These are phyloP conservation scores for Platismatia glauca DNA, from an alignment of 495 filamentous ascomycete species.

Conservation along the genomic window DNA sequence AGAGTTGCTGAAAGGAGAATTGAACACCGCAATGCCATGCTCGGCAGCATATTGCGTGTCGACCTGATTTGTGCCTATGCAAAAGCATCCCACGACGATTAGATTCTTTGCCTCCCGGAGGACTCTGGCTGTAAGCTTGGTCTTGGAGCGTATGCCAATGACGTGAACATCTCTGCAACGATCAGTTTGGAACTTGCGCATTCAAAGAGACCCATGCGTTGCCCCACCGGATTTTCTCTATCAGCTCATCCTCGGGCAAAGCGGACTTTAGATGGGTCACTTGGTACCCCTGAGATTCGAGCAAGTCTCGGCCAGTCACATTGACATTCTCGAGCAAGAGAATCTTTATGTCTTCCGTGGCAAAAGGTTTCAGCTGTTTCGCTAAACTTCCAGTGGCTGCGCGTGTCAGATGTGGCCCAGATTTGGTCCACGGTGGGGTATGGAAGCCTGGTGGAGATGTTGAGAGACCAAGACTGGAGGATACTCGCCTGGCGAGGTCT, in stretches of 20 bases:
- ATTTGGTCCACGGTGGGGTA: constrained; percentile 47
- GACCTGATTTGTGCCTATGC: constrained; percentile 98
- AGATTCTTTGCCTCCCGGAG: constrained; percentile 85
- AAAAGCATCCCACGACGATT: constrained; percentile 96
- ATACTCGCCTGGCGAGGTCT: constrained; percentile 31
- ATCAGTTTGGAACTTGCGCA: constrained; percentile 15
- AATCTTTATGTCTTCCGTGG: constrained; percentile 91
- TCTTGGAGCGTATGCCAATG: constrained; percentile 97
- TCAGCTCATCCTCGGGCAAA: constrained; percentile 83
- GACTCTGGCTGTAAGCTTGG: constrained; percentile 79
- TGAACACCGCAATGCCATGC: constrained; percentile 96
- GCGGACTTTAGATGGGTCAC: constrained; percentile 87
- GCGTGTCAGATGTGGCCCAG: constrained; percentile 32
- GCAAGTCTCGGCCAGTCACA: constrained; percentile 72
- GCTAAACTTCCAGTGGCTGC: constrained; percentile 32
- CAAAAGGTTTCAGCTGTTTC: constrained; percentile 91
- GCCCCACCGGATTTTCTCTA: constrained; percentile 86
- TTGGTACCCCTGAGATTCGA: constrained; percentile 84
- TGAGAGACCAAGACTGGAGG: constrained; percentile 47
- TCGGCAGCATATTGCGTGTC: constrained; percentile 85
- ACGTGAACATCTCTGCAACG: constrained; percentile 80
- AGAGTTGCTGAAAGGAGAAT: constrained; percentile 97
- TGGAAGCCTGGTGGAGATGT: constrained; percentile 59
- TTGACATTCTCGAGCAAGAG: constrained; percentile 95
- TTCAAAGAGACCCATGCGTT: constrained; percentile 21